Evolutionary conservation across 768 basidiomycete genomes (phyloP), one percentile per base, ranked within the genome.

Genomic region (Lactarius pseudohatsudake): DNA sequence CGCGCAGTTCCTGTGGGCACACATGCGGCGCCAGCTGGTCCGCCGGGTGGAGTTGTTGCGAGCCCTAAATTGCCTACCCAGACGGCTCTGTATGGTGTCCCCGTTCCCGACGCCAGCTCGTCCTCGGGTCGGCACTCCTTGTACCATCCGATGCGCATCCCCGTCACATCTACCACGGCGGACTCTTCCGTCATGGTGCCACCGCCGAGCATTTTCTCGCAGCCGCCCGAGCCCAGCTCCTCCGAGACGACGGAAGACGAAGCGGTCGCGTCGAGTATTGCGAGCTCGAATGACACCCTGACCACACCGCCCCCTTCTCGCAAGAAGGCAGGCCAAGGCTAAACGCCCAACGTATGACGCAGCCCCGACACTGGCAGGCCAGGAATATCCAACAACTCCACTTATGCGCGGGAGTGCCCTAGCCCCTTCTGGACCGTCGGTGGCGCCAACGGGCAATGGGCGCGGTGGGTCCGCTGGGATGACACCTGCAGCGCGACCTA

Each of bases 231-330:
- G 10, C 57, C 54, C 26, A 64, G 68, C 53, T 61, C 64, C 10
- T 62, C 63, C 11, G 70, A 70, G 30, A 70, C 69, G 43, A 67
- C 68, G 22, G 68, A 69, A 36, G 67, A 64, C 28, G 59, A 60
- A 9, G 60, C 62, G 13, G 59, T 69, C 5, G 43, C 57, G 36
- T 71, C 68, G 34, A 69, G 70, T 57, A 36, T 69, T 28, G 64
- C 68, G 30, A 64, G 67, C 43, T 71, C 70, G 50, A 64, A 69
- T 30, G 68, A 71, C 59, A 66, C 68, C 4, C 43, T 71, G 45
- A 45, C 65, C 22, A 71, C 70, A 5, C 70, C 70, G 15, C 66
- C 66, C 13, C 70, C 70, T 4, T 65, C 70, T 22, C 57, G 61
- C 47, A 54, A 61, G 62, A 67, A 47, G 41, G 2, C 32, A 47